Evolutionary conservation across 768 basidiomycete genomes (phyloP), one percentile per base, ranked within the genome.

Genomic region (Hericium erinaceus): DNA sequence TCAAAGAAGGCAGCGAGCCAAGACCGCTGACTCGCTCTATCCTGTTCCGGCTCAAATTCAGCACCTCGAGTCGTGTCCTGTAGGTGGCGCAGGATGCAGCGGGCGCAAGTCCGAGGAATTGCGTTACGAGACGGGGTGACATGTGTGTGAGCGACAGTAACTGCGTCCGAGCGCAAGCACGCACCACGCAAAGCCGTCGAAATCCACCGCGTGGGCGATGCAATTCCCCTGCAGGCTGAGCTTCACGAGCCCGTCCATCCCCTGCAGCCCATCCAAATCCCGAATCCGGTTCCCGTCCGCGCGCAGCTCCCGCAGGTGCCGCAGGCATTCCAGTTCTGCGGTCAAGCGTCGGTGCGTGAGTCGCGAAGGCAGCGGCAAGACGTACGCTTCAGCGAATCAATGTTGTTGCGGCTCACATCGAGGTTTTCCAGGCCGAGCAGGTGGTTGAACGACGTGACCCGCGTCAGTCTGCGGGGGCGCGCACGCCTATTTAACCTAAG

Each of bases 371-470:
- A 61, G 54, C 55, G 52, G 48, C 55, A 44, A 44, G 54, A 57
- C 62, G 28, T 70, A 95, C 92, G 92, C 52, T 77, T 80, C 57
- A 98, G 75, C 8, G 90, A 90, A 60, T 95, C 92, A 54, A 98
- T 78, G 61, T 90, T 81, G 70, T 98, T 98, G 66, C 82, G 70
- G 69, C 92, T 93, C 60, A 99, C 84, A 73, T 99, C 93, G 66
- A 99, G 79, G 65, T 80, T 82, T 72, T 94, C 92, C 44, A 99
- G 78, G 68, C 91, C 89, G 39, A 78, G 74, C 65, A 99, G 76
- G 70, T 98, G 93, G 68, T 80, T 79, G 72, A 92, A 95, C 24
- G 94, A 92, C 38, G 93, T 93, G 62, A 95, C 74, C 61, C 84
- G 81, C 64, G 91, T 89, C 64, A 98, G 77, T 63, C 91, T 92